Evolutionary conservation across 176 grass and related monocot genomes (phyloP), one percentile per base, ranked within the genome.

Genomic region (Musa beccarii): DNA sequence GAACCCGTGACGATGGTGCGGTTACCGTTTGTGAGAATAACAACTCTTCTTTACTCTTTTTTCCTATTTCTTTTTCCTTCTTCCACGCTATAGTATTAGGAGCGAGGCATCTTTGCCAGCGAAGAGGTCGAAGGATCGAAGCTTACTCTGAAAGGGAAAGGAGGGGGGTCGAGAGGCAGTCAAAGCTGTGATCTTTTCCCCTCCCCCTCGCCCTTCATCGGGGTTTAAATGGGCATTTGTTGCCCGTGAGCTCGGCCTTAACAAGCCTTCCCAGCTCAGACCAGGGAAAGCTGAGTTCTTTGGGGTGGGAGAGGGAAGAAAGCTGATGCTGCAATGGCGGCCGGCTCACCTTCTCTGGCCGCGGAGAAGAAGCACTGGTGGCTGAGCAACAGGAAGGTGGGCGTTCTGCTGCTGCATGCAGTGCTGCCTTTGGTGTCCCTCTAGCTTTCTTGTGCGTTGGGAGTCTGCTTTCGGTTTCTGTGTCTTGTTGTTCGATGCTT

Each of bases 301-400:
- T 74, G 3, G 0, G 34, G 55, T 43, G 69, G 13, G 69, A 10
- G 54, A 28, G 57, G 25, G 43, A 22, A 29, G 11, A 56, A 80
- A 65, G 59, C 56, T 73, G 55, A 91, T 92, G 90, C 86, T 81
- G 53, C 68, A 83, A 99, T 99, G 95, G 81, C 95, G 80, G 75
- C 82, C 17, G 51, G 49, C 54, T 89, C 87, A 77, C 79, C 87
- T 89, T 84, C 88, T 87, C 82, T 84, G 51, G 72, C 86, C 73
- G 87, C 90, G 59, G 95, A 94, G 79, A 99, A 90, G 86, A 99
- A 87, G 22, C 52, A 54, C 69, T 99, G 95, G 95, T 81, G 89
- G 79, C 81, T 88, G 64, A 89, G 86, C 86, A 94, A 89, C 82
- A 84, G 82, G 87, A 94, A 89, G 95, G 95, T 75, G 10, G 23